phyloP scores from a whole-genome alignment of 176 grass and related monocot genomes.

The Triticum dicoccoides region DNA sequence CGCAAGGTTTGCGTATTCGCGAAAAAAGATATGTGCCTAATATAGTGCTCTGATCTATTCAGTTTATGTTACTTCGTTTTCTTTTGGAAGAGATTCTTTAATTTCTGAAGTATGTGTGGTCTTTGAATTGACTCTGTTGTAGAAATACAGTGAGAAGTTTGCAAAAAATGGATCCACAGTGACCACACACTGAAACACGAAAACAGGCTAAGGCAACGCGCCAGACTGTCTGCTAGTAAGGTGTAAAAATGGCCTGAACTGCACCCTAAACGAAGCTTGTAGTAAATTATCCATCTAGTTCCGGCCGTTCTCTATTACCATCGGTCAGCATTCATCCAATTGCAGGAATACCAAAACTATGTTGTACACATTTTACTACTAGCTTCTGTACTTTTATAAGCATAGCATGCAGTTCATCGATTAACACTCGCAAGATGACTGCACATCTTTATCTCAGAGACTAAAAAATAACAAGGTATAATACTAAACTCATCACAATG shows the following conservation, averaged over 20 bases:
- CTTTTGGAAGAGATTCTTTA: conserved; percentile 12
- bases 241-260: neutral
- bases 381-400: neutral
- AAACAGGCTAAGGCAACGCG: neutral
- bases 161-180: neutral
- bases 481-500: conserved; percentile 6
- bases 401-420: neutral
- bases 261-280: neutral
- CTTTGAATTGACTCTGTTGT: neutral
- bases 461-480: conserved; percentile 1
- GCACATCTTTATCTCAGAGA: conserved; percentile 4
- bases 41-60: conserved; percentile 10
- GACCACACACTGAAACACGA: neutral
- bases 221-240: neutral
- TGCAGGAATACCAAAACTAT: neutral
- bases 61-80: conserved; percentile 11
- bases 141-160: neutral
- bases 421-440: conserved; percentile 1
- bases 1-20: no score
- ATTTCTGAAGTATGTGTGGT: neutral
- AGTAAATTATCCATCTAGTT: neutral
- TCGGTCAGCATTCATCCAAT: neutral
- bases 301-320: neutral
- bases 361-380: neutral
- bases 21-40: neutral